These are phyloP conservation scores for Agaricales sp. DNA, from an alignment of 1,284 basidiomycete genomes.

Conservation along the genomic window DNA sequence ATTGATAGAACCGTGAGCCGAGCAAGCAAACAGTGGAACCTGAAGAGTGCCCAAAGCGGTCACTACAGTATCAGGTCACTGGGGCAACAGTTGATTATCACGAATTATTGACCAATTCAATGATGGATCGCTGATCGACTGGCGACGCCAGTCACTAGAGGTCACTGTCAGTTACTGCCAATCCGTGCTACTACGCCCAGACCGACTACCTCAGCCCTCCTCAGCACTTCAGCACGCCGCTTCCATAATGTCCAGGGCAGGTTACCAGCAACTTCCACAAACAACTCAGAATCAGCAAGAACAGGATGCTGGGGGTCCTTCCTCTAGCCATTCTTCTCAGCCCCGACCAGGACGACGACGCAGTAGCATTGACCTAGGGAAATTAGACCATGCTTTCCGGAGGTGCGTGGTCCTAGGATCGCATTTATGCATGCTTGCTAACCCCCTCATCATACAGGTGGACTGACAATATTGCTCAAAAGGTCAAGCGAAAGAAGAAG, in stretches of 20 bases:
- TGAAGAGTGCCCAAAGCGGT: too few relatives aligned
- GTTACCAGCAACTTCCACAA: conserved; percentile 61
- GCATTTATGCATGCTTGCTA: conserved; percentile 5
- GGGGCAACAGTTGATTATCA: not conserved
- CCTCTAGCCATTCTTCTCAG: conserved; percentile 12
- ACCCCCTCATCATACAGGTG: conserved; percentile 35
- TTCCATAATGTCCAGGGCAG: conserved; percentile 38
- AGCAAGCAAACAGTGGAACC: too few relatives aligned
- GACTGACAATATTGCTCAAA: conserved; percentile 79
- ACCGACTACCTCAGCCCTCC: too few relatives aligned
- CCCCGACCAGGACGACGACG: conserved; percentile 24
- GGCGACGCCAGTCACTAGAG: too few relatives aligned
- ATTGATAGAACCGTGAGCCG: too few relatives aligned
- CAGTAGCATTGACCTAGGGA: conserved; percentile 62
- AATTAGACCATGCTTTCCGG: conserved; percentile 75
- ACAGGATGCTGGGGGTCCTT: conserved; percentile 32
- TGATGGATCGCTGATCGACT: too few relatives aligned
- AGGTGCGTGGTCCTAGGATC: conserved; percentile 27
- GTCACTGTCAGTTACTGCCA: not conserved
- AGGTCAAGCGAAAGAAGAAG: conserved; percentile 73
- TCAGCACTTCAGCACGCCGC: too few relatives aligned
- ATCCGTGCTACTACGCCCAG: not conserved
- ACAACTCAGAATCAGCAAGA: conserved; percentile 47
- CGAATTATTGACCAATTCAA: too few relatives aligned
- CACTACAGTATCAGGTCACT: not conserved